Percentiles rank a stretch among this genome's conserved stretches.
Conservation (phyloP, 495 filamentous ascomycete species). For the Aspergillus olivimuriae region DNA sequence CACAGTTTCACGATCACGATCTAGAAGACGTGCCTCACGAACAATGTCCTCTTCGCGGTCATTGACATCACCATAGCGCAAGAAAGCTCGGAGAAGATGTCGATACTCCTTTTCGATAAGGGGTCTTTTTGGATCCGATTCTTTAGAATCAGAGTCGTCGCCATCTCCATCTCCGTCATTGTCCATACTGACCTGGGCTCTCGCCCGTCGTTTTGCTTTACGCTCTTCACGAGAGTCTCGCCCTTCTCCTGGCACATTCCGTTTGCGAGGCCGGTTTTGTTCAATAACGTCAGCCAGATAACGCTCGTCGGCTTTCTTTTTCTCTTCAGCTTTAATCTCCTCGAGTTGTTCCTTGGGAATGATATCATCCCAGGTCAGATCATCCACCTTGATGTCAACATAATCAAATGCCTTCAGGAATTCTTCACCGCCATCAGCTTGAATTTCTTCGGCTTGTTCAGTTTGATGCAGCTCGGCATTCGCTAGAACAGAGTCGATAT, state of each 20-base stretch:
- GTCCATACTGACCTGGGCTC: slow-evolving; percentile 61
- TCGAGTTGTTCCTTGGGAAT: slow-evolving; percentile 91
- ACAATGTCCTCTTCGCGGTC: slow-evolving; percentile 81
- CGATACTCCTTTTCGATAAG: slow-evolving; percentile 87
- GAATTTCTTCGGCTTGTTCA: slow-evolving; percentile 80
- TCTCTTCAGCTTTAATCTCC: slow-evolving; percentile 81
- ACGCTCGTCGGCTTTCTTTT: slow-evolving; percentile 71
- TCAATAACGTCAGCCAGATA: slow-evolving; percentile 80
- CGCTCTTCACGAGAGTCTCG: slow-evolving; percentile 75
- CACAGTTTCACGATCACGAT: slow-evolving; percentile 72
- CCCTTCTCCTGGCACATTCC: slow-evolving; percentile 60
- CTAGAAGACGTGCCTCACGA: slow-evolving; percentile 72
- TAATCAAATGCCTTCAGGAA: slow-evolving; percentile 87
- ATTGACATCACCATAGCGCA: slow-evolving; percentile 81
- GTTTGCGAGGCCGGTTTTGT: slow-evolving; percentile 80
- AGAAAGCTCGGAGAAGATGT: slow-evolving; percentile 79
- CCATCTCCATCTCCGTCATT: too few relatives aligned
- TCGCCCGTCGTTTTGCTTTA: slow-evolving; percentile 85
- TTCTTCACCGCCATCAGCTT: slow-evolving; percentile 86
- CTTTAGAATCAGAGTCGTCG: slow-evolving; percentile 50
- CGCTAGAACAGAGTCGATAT: slow-evolving; percentile 93
- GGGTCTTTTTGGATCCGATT: slow-evolving; percentile 75
- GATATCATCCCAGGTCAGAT: slow-evolving; percentile 94
- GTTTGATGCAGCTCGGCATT: slow-evolving; percentile 95
- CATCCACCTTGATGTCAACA: slow-evolving; percentile 89